phyloP scores from a whole-genome alignment of 176 grass and related monocot genomes.

The Areca catechu region DNA sequence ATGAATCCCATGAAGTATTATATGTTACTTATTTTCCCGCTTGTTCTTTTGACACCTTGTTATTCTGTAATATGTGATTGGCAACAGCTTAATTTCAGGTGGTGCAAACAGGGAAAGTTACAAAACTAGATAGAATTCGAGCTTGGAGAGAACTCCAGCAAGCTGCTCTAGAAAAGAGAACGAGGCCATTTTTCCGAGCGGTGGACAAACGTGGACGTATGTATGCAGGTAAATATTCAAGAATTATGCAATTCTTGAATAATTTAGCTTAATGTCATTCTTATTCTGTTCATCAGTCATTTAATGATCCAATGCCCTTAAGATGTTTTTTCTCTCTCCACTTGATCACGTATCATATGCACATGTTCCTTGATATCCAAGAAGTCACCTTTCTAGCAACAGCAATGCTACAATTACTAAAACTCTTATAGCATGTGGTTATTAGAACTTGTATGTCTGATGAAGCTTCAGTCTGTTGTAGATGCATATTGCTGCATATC shows the following conservation, averaged over 20 bases:
- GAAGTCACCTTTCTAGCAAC: too few species aligned
- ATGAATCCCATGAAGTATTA: too few species aligned
- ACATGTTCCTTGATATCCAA: too few species aligned
- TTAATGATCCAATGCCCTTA: background rate
- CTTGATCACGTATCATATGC: too few species aligned
- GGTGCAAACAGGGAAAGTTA: constrained; percentile 67
- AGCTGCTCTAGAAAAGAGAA: constrained; percentile 64
- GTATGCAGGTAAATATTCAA: constrained; percentile 95
- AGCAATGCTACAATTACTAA: too few species aligned
- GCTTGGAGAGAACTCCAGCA: constrained; percentile 71
- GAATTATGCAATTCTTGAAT: constrained; percentile 9
- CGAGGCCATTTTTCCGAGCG: constrained; percentile 67
- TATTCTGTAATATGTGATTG: constrained; percentile 3
- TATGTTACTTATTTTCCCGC: too few species aligned
- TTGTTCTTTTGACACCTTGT: too few species aligned
- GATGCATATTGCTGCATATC: too few species aligned
- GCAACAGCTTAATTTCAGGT: constrained; percentile 32
- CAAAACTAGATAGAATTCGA: constrained; percentile 45
- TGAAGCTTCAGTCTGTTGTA: too few species aligned
- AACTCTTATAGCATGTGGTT: too few species aligned
- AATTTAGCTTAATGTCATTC: background rate
- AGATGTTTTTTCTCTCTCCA: too few species aligned
- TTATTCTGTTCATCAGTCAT: background rate
- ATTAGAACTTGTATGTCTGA: too few species aligned
- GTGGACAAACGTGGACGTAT: constrained; percentile 63